Evolutionary conservation across 306 rosid species (phyloP).

Genomic region (Hylodesmum podocarpum): DNA sequence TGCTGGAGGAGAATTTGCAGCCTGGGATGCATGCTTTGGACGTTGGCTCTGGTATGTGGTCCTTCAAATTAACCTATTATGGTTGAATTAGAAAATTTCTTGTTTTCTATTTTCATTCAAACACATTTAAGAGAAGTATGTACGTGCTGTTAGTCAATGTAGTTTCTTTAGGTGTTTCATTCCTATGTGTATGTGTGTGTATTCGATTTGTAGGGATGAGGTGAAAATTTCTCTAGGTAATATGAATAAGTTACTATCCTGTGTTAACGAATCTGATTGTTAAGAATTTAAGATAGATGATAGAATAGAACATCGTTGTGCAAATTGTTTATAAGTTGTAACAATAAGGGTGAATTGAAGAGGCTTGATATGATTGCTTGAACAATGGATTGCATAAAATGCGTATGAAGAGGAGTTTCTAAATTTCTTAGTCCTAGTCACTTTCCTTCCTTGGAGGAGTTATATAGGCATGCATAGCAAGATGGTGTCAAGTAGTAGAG

Average conservation of each 20-base stretch:
- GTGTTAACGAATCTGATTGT: not conserved
- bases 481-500: slow-evolving; percentile 8
- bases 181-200: not conserved
- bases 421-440: not conserved
- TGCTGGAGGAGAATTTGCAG: slow-evolving; percentile 78
- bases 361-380: not conserved
- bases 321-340: not conserved
- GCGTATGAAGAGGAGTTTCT: not conserved
- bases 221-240: not conserved
- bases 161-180: not conserved
- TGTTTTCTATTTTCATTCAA: not conserved
- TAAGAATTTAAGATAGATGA: not conserved
- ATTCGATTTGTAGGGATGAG: not conserved
- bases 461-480: not conserved
- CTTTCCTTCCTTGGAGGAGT: not conserved
- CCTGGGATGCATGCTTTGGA: slow-evolving; percentile 95
- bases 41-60: slow-evolving; percentile 78
- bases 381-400: not conserved
- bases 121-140: not conserved
- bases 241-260: not conserved
- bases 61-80: not conserved
- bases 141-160: slow-evolving; percentile 13
- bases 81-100: not conserved
- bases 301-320: not conserved
- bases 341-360: not conserved